Percentiles rank a stretch among this genome's conserved stretches.
These are phyloP conservation scores for Edaphochlamys debaryana DNA, from an alignment of 139 green algal species.

Conservation along the genomic window DNA sequence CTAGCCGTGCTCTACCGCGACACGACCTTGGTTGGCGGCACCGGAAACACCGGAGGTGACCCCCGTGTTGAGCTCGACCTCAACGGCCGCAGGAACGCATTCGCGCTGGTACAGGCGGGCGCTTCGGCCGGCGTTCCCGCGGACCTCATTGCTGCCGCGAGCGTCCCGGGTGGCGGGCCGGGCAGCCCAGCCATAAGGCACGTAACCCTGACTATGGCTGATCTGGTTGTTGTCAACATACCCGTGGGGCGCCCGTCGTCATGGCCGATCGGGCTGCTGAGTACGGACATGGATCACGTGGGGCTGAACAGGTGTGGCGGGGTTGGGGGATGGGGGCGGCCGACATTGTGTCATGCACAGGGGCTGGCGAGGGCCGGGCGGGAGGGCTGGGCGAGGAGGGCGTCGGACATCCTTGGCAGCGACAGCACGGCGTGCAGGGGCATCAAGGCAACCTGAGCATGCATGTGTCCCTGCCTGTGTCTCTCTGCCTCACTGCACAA, in stretches of 20 bases:
- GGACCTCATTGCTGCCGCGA: background rate
- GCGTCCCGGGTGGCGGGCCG: too few species aligned
- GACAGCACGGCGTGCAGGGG: background rate
- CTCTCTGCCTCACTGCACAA: background rate
- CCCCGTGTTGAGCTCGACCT: slow-evolving; percentile 6
- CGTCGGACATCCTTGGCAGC: background rate
- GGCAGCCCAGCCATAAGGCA: background rate
- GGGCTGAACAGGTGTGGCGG: background rate
- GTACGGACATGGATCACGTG: slow-evolving; percentile 4
- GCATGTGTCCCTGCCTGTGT: background rate
- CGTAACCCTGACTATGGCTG: background rate
- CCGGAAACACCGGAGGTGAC: background rate
- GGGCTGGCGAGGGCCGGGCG: too few species aligned
- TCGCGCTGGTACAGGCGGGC: background rate
- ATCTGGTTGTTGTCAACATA: slow-evolving; percentile 6
- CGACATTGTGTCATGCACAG: background rate
- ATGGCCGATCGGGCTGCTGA: background rate
- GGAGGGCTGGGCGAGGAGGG: too few species aligned
- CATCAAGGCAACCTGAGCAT: background rate
- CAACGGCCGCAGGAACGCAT: background rate
- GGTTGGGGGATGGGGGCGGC: background rate
- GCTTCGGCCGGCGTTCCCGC: background rate
- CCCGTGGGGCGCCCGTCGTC: background rate
- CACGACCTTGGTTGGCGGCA: background rate
- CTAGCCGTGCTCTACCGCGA: slow-evolving; percentile 4